Evolutionary conservation across 2,329 filamentous ascomycete genomes (phyloP).

Genomic region (Trichoderma atrobrunneum): DNA sequence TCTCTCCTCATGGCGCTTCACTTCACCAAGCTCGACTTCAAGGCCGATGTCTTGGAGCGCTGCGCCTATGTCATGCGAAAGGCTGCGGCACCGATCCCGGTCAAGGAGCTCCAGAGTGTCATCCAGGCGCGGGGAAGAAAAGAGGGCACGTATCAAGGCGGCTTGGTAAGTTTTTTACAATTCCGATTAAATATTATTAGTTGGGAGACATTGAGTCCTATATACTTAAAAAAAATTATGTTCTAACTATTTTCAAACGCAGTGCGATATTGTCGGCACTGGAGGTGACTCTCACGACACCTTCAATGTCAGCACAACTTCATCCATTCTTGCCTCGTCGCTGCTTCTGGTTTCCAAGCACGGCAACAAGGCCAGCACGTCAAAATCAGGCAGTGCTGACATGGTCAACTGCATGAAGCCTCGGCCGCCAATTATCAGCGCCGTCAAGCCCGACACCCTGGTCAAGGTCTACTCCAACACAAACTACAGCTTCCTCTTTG

Average conservation of each 20-base stretch:
- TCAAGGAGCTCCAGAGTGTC: slow-evolving; percentile 56
- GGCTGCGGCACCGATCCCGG: slow-evolving; percentile 71
- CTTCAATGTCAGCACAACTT: slow-evolving; percentile 96
- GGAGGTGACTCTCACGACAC: slow-evolving; percentile 96
- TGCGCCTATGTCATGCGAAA: slow-evolving; percentile 81
- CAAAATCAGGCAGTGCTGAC: slow-evolving; percentile 92
- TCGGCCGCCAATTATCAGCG: slow-evolving; percentile 68
- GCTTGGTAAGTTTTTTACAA: slow-evolving; percentile 60
- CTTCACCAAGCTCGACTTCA: slow-evolving; percentile 81
- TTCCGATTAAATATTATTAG: slow-evolving; percentile 19
- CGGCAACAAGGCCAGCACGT: slow-evolving; percentile 92
- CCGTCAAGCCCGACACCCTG: slow-evolving; percentile 70
- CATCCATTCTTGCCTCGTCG: slow-evolving; percentile 86
- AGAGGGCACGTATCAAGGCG: slow-evolving; percentile 76
- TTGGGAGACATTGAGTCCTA: not conserved
- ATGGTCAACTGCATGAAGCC: slow-evolving; percentile 75
- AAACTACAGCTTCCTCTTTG: slow-evolving; percentile 95
- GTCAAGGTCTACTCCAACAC: slow-evolving; percentile 69
- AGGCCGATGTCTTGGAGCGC: slow-evolving; percentile 80
- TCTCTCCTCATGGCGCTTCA: slow-evolving; percentile 87
- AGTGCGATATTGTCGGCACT: slow-evolving; percentile 94
- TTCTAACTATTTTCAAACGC: not conserved
- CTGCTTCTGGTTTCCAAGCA: slow-evolving; percentile 88
- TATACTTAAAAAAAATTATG: not conserved
- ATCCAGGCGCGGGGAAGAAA: slow-evolving; percentile 59